These are phyloP conservation scores for Tetrahymena thermophila DNA, from an alignment of 73 alveolate genomes.

Conservation along the genomic window DNA sequence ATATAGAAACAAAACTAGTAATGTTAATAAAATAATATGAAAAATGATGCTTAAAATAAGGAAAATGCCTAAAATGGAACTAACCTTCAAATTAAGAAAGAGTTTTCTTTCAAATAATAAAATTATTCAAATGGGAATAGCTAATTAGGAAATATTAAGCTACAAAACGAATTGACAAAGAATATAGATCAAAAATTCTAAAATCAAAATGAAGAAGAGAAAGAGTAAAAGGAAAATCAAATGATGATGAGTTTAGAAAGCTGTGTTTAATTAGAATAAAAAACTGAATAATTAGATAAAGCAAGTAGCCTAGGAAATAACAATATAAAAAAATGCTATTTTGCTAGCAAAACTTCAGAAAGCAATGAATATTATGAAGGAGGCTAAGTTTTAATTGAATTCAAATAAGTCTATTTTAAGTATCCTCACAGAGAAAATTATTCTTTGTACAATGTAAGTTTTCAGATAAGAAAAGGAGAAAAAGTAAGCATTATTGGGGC, in stretches of 20 bases:
- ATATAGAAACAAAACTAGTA: neutral
- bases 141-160: neutral
- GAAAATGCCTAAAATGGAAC: neutral
- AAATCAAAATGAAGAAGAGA: neutral
- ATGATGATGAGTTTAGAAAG: neutral
- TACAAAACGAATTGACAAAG: neutral
- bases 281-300: neutral
- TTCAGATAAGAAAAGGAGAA: neutral
- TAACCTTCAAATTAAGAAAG: neutral
- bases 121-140: neutral
- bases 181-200: neutral
- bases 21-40: neutral
- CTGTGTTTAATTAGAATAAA: neutral
- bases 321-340: neutral
- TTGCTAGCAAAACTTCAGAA: neutral
- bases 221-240: neutral
- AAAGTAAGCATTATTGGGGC: neutral
- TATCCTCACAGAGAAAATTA: neutral
- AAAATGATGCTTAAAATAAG: no score
- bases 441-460: neutral
- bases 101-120: neutral
- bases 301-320: neutral
- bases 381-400: neutral
- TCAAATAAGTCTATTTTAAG: neutral
- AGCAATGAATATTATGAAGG: neutral